phyloP scores from a whole-genome alignment of 208 protist species.

The Tritrichomonas foetus region DNA sequence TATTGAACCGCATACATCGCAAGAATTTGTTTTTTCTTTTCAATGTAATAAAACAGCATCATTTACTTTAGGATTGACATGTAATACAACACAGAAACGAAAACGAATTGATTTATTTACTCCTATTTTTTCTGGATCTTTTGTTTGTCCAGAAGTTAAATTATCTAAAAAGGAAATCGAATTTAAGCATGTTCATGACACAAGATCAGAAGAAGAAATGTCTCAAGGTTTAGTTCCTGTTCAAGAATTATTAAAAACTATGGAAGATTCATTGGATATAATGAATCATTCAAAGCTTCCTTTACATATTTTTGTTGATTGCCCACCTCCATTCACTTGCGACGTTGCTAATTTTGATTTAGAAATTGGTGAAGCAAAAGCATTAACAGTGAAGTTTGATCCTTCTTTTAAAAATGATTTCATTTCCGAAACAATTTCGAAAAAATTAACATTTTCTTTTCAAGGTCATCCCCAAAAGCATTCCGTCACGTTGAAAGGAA shows the following conservation, averaged over 20 bases:
- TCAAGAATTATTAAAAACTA: neutral
- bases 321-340: neutral
- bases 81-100: neutral
- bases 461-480: neutral
- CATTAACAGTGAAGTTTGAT: neutral
- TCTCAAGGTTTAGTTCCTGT: neutral
- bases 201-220: neutral
- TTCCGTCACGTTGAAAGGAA: neutral
- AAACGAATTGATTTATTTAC: neutral
- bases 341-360: neutral
- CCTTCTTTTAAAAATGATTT: slow-evolving; percentile 31
- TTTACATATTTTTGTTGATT: neutral
- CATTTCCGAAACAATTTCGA: neutral
- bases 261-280: neutral
- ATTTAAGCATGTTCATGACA: neutral
- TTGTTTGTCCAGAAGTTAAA: neutral
- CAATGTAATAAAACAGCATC: neutral
- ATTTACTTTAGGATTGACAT: neutral
- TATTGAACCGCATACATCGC: neutral
- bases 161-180: neutral
- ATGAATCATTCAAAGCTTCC: neutral
- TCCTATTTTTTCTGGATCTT: neutral
- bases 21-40: neutral
- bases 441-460: neutral
- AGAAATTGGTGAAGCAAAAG: neutral